Percentiles rank a stretch among this genome's conserved stretches.
These are phyloP conservation scores for Pythium brachiatum DNA, from an alignment of 352 stramenopile genomes.

Conservation along the genomic window DNA sequence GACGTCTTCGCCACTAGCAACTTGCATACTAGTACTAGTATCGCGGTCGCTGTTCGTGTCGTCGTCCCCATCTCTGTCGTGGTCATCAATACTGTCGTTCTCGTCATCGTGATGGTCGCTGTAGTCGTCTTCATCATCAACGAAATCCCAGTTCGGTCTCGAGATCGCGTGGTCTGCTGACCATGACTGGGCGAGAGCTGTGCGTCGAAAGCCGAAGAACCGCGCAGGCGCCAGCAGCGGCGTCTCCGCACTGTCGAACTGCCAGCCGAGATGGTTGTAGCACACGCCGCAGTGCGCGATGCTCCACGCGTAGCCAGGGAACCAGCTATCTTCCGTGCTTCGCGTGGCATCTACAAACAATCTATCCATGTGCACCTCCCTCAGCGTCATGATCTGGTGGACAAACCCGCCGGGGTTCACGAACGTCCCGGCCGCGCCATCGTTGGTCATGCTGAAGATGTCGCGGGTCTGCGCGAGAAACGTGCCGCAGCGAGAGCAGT, in stretches of 20 bases:
- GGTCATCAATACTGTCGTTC: neutral
- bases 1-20: neutral
- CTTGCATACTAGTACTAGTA: too few species aligned
- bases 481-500: slow-evolving; percentile 58
- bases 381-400: slow-evolving; percentile 79
- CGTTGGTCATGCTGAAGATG: slow-evolving; percentile 76
- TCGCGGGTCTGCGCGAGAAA: slow-evolving; percentile 66
- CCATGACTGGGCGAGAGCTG: slow-evolving; percentile 46
- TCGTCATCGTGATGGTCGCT: neutral
- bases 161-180: neutral
- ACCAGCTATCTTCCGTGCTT: slow-evolving; percentile 75
- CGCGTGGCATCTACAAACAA: slow-evolving; percentile 44
- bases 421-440: slow-evolving; percentile 65
- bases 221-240: slow-evolving; percentile 24
- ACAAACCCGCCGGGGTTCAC: slow-evolving; percentile 78
- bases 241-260: slow-evolving; percentile 52
- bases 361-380: slow-evolving; percentile 39
- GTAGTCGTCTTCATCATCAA: slow-evolving; percentile 10
- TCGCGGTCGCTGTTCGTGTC: neutral
- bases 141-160: slow-evolving; percentile 7
- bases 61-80: slow-evolving; percentile 1
- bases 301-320: slow-evolving; percentile 77
- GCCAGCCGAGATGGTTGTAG: slow-evolving; percentile 73
- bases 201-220: slow-evolving; percentile 74
- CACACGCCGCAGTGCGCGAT: slow-evolving; percentile 71